Evolutionary conservation across 352 stramenopile genomes (phyloP).

Genomic region (Pythium insidiosum): DNA sequence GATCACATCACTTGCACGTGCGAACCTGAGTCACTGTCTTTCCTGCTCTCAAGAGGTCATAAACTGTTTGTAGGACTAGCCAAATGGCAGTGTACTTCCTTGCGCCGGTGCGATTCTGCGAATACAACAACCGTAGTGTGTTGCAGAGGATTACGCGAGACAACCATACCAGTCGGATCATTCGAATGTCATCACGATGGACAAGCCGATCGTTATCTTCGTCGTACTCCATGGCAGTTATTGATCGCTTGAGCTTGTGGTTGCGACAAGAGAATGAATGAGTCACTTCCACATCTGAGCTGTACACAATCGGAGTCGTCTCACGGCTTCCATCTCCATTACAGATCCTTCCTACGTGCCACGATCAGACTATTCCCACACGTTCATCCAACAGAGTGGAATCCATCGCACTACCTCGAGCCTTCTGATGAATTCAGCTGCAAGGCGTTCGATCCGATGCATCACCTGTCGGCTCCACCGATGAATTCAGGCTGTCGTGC

Average conservation of each 20-base stretch:
- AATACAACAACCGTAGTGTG: too few species aligned
- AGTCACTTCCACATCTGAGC: not conserved
- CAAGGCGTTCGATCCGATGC: conserved; percentile 44
- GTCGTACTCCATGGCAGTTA: conserved; percentile 53
- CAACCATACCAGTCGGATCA: conserved; percentile 58
- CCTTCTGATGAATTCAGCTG: conserved; percentile 43
- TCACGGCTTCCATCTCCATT: conserved; percentile 52
- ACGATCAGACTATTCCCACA: not conserved
- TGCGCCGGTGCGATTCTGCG: conserved; percentile 56
- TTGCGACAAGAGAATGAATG: not conserved
- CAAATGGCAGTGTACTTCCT: conserved; percentile 78
- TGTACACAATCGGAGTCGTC: conserved; percentile 3
- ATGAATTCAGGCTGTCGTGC: not conserved
- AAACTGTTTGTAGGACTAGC: conserved; percentile 72
- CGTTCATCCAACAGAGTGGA: not conserved
- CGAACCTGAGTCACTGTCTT: conserved; percentile 78
- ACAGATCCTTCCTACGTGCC: conserved; percentile 28
- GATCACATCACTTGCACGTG: not conserved
- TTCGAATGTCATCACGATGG: conserved; percentile 45
- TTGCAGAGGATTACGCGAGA: not conserved
- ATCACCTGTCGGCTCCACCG: conserved; percentile 27
- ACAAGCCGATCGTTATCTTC: conserved; percentile 33
- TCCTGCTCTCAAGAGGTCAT: conserved; percentile 56
- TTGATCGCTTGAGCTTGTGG: conserved; percentile 44
- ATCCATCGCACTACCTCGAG: conserved; percentile 24